phyloP scores from a whole-genome alignment of 495 filamentous ascomycete species.

The Choiromyces venosus region DNA sequence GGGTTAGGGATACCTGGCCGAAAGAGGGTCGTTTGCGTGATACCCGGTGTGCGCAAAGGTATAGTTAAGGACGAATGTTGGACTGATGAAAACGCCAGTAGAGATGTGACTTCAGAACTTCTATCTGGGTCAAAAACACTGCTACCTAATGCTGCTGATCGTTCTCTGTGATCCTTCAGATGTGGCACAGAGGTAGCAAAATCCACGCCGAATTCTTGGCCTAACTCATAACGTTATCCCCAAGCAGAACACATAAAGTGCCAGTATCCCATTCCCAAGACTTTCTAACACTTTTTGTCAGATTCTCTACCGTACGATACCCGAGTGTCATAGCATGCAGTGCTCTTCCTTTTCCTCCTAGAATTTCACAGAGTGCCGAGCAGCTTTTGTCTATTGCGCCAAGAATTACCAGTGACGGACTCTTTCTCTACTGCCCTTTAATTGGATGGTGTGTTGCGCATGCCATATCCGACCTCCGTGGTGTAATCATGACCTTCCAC shows the following conservation, averaged over 20 bases:
- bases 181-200: neutral
- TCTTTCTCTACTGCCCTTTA: too few species aligned
- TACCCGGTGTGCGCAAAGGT: neutral
- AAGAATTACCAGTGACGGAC: too few species aligned
- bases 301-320: neutral
- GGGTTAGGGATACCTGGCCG: neutral
- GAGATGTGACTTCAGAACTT: neutral
- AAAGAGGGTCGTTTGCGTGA: neutral
- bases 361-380: neutral
- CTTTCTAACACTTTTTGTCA: neutral
- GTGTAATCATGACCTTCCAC: too few species aligned
- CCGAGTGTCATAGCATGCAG: neutral
- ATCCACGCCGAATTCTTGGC: neutral
- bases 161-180: neutral
- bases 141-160: neutral
- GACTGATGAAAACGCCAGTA: neutral
- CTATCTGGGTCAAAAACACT: neutral
- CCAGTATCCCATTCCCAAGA: neutral
- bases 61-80: neutral
- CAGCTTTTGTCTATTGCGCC: neutral
- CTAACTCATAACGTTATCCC: neutral
- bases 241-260: neutral
- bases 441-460: too few species aligned
- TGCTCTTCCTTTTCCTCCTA: neutral
- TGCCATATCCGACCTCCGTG: too few species aligned